A percentile compares a stretch with the other conserved stretches of the same genome.
These are phyloP conservation scores for Salix caprea DNA, from an alignment of 345 rosid genomes.

Conservation along the genomic window DNA sequence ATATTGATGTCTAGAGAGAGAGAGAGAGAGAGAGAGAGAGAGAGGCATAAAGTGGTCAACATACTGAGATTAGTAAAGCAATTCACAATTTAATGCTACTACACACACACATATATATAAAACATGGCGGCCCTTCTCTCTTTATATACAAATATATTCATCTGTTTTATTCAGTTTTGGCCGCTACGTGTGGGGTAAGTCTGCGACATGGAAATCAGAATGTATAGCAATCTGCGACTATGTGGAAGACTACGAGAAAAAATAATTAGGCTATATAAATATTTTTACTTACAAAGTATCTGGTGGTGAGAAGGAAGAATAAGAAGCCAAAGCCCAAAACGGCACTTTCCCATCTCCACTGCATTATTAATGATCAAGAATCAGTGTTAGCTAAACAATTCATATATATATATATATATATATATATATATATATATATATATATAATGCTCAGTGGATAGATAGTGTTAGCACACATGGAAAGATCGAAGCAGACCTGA, in stretches of 20 bases:
- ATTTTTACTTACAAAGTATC: constrained; percentile 57
- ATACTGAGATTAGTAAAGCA: not conserved
- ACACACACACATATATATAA: not conserved
- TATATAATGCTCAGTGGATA: not conserved
- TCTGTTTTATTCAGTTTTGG: not conserved
- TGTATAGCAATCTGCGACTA: not conserved
- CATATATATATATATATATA: too few species aligned
- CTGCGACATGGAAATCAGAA: not conserved
- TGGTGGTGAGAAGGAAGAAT: constrained; percentile 68
- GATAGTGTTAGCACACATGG: not conserved
- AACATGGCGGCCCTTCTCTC: not conserved
- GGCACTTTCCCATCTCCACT: constrained; percentile 99
- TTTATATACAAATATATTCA: not conserved
- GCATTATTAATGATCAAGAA: not conserved
- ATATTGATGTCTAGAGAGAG: not conserved
- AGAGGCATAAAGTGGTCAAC: too few species aligned
- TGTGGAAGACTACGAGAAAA: not conserved
- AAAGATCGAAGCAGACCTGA: constrained; percentile 37
- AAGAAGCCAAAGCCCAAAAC: constrained; percentile 80
- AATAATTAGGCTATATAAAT: not conserved
- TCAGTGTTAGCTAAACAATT: not conserved
- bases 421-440: too few species aligned
- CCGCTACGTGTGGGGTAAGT: not conserved
- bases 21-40: too few species aligned
- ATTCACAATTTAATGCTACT: not conserved